phyloP scores from a whole-genome alignment of 2,329 filamentous ascomycete genomes.

The Diaporthe sp. region DNA sequence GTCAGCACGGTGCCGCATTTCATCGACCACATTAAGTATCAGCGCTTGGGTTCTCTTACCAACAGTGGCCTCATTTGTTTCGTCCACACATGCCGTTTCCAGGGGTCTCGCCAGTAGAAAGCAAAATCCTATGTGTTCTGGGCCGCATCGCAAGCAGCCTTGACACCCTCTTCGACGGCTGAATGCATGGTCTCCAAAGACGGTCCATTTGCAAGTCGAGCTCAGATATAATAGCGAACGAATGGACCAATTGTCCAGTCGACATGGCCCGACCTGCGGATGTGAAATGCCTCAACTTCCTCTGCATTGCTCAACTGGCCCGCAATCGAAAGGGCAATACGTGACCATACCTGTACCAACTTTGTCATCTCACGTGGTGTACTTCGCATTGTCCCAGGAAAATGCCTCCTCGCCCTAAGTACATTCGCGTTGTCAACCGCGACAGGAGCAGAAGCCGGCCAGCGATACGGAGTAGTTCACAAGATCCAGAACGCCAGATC shows the following conservation, averaged over 20 bases:
- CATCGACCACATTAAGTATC: not conserved
- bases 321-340: too few species aligned
- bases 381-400: not conserved
- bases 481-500: not conserved
- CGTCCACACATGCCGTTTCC: not conserved
- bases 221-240: not conserved
- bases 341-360: not conserved
- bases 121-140: not conserved
- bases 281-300: not conserved
- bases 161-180: not conserved
- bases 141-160: not conserved
- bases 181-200: not conserved
- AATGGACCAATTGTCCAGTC: not conserved
- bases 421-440: not conserved
- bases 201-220: not conserved
- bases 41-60: not conserved
- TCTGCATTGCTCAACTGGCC: not conserved
- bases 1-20: not conserved
- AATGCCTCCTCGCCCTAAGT: not conserved
- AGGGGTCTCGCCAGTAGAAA: not conserved
- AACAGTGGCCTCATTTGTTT: not conserved
- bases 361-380: not conserved
- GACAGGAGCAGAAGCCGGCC: not conserved
- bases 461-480: not conserved
- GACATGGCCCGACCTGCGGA: not conserved